Evolutionary conservation across 2,329 filamentous ascomycete species (phyloP).

Genomic region (Didymellaceae sp.): DNA sequence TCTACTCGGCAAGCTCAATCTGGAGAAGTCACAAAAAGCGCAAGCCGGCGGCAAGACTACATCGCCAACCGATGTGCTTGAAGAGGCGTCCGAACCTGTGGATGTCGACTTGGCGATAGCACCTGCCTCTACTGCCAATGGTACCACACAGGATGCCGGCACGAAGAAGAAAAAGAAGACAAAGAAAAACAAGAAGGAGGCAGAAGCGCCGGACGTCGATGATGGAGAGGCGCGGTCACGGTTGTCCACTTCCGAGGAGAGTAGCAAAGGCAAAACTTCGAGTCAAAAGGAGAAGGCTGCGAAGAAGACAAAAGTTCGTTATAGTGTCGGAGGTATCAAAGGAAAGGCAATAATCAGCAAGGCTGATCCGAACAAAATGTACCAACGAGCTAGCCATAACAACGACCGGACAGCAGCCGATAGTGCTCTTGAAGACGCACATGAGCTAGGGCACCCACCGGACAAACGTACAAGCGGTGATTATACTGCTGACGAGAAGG

Average conservation of each 20-base stretch:
- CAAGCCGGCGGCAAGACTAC: neutral
- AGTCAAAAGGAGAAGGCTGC: neutral
- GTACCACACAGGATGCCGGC: neutral
- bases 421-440: slow-evolving; percentile 16
- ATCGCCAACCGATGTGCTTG: neutral
- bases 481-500: slow-evolving; percentile 31
- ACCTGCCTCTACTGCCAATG: neutral
- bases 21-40: neutral
- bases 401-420: slow-evolving; percentile 23
- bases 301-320: neutral
- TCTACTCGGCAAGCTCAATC: slow-evolving; percentile 1
- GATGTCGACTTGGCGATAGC: neutral
- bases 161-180: neutral
- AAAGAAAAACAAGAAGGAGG: slow-evolving; percentile 1
- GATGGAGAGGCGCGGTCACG: neutral
- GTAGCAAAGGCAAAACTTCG: neutral
- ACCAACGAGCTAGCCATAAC: slow-evolving; percentile 3
- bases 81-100: neutral
- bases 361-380: slow-evolving; percentile 6
- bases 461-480: slow-evolving; percentile 24
- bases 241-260: neutral
- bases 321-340: slow-evolving; percentile 2
- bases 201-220: neutral
- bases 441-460: slow-evolving; percentile 22
- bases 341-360: neutral